Percentiles rank a stretch among this genome's conserved stretches.
Evolutionary conservation across 2,329 filamentous ascomycete species (phyloP).

Genomic region (Conoideocrella luteorostrata): DNA sequence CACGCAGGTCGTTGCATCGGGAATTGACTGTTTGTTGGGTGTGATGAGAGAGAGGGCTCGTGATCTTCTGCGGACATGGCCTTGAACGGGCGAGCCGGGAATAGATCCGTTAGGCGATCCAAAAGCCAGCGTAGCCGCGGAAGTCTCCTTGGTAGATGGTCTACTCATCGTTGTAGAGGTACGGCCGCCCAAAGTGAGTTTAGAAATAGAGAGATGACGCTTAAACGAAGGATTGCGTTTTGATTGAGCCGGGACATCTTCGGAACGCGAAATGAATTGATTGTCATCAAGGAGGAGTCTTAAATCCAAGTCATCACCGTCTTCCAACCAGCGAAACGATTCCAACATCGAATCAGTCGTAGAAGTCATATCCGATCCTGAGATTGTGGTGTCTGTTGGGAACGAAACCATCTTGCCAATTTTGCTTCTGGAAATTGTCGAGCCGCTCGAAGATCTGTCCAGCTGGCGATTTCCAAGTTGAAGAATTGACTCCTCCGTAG

Average conservation of each 20-base stretch:
- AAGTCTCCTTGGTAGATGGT: conserved; percentile 37
- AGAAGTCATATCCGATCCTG: conserved; percentile 13
- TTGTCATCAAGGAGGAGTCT: conserved; percentile 64
- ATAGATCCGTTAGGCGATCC: conserved; percentile 16
- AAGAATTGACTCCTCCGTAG: conserved; percentile 20
- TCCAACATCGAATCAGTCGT: conserved; percentile 48
- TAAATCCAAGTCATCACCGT: conserved; percentile 63
- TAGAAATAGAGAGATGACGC: conserved; percentile 65
- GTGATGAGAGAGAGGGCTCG: conserved; percentile 49
- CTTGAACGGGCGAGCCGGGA: conserved; percentile 14
- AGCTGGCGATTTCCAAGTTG: conserved; percentile 19
- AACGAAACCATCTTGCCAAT: conserved; percentile 19
- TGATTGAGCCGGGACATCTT: conserved; percentile 36
- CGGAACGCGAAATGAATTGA: conserved; percentile 50
- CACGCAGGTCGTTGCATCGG: conserved; percentile 31
- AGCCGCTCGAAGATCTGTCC: conserved; percentile 10
- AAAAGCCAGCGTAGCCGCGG: conserved; percentile 21
- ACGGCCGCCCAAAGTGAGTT: conserved; percentile 52
- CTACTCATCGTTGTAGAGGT: conserved; percentile 43
- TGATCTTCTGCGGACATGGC: conserved; percentile 45
- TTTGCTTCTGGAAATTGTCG: background rate
- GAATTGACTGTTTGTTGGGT: conserved; percentile 32
- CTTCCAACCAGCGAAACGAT: conserved; percentile 67
- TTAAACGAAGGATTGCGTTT: conserved; percentile 57
- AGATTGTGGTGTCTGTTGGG: conserved; percentile 12